Evolutionary conservation across 148 eudicot genomes (phyloP).

Genomic region (Spergularia marina): DNA sequence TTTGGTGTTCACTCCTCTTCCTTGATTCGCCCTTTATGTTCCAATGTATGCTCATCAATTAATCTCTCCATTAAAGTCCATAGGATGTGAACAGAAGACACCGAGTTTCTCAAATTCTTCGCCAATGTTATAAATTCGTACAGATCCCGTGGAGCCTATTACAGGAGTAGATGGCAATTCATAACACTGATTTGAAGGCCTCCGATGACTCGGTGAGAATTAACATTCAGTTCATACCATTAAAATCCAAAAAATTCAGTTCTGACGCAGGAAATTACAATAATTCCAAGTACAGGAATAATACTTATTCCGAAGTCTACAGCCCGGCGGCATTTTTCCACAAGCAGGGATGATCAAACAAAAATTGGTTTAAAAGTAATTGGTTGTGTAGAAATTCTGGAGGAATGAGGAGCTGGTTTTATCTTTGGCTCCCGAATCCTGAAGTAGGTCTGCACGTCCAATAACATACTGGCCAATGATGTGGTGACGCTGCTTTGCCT

Average conservation of each 20-base stretch:
- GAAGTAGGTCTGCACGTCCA: conserved; percentile 52
- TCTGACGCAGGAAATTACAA: conserved; percentile 10
- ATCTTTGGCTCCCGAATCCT: conserved; percentile 56
- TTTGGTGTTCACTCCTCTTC: too few relatives aligned
- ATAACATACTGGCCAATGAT: conserved; percentile 85
- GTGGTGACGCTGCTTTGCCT: conserved; percentile 95
- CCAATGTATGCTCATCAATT: too few relatives aligned
- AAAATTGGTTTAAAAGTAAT: conserved; percentile 51
- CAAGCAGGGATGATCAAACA: neutral
- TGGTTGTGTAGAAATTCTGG: conserved; percentile 60
- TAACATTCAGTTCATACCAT: conserved; percentile 16
- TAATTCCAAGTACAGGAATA: conserved; percentile 13
- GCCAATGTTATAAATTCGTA: too few relatives aligned
- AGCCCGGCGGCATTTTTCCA: conserved; percentile 7
- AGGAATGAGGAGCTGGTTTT: conserved; percentile 54
- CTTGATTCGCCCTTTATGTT: too few relatives aligned
- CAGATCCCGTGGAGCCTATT: too few relatives aligned
- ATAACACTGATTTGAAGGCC: neutral
- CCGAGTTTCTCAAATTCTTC: too few relatives aligned
- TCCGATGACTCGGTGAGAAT: neutral
- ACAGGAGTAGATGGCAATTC: neutral
- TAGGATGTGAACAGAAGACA: too few relatives aligned
- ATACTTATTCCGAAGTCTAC: conserved; percentile 35
- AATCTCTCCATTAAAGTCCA: too few relatives aligned
- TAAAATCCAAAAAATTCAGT: conserved; percentile 11